phyloP scores from a whole-genome alignment of 176 grass and related monocot genomes.

The Microstegium vimineum region DNA sequence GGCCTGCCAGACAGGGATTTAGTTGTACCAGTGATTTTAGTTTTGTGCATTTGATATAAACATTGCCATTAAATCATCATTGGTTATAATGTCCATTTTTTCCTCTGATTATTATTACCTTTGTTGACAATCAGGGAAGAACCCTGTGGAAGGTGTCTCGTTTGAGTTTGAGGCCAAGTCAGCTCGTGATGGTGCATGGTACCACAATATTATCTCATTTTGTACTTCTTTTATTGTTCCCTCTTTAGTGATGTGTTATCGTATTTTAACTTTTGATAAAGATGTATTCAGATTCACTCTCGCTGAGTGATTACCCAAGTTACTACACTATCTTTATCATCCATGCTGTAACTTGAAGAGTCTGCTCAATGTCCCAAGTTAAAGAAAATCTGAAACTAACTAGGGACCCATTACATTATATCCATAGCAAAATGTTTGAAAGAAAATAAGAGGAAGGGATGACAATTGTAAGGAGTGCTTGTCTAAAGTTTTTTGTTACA shows the following conservation, averaged over 20 bases:
- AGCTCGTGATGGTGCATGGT: conserved; percentile 84
- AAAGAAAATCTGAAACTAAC: background rate
- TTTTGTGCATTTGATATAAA: background rate
- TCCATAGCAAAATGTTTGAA: background rate
- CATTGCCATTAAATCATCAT: background rate
- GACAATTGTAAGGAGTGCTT: background rate
- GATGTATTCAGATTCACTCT: too few relatives aligned
- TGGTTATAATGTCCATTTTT: background rate
- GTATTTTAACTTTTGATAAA: background rate
- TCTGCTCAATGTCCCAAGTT: background rate
- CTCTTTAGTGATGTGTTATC: background rate
- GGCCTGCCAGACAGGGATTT: too few relatives aligned
- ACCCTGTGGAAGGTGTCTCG: conserved; percentile 31
- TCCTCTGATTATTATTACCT: background rate
- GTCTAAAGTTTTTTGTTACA: background rate
- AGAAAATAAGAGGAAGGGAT: background rate
- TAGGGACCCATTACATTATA: background rate
- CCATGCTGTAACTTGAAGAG: background rate
- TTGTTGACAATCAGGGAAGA: conserved; percentile 36
- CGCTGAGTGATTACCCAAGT: background rate
- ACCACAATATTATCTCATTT: background rate
- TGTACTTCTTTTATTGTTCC: background rate
- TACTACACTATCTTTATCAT: background rate
- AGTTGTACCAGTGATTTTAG: background rate
- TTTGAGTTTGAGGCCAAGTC: conserved; percentile 86